These are phyloP conservation scores for Chaetomium sp. DNA, from an alignment of 2,329 filamentous ascomycete genomes.

Conservation along the genomic window DNA sequence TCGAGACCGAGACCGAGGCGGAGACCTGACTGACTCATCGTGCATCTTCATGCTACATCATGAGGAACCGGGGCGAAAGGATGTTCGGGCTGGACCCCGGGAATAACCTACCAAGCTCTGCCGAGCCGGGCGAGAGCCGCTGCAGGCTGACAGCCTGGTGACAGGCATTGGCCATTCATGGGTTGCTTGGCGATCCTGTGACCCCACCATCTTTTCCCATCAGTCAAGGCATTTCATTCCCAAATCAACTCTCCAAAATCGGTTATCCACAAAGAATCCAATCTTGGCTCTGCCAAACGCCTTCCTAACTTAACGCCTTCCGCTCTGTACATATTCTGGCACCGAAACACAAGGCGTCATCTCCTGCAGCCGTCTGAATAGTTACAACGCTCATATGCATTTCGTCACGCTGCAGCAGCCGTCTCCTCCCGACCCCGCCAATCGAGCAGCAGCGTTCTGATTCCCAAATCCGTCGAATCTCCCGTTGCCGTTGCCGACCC, in stretches of 20 bases:
- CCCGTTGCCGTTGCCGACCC: constrained; percentile 1
- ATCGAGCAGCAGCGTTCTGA: background rate
- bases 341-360: background rate
- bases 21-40: background rate
- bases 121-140: background rate
- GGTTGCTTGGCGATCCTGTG: background rate
- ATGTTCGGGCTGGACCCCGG: background rate
- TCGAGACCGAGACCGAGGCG: background rate
- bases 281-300: background rate
- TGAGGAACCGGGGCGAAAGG: background rate
- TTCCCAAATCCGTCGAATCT: background rate
- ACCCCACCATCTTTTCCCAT: constrained; percentile 11
- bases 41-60: too few relatives aligned
- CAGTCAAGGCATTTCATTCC: constrained; percentile 1
- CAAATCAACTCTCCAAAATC: constrained; percentile 3
- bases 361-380: background rate
- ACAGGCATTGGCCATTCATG: constrained; percentile 7
- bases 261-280: background rate
- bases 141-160: too few relatives aligned
- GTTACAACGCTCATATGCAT: constrained; percentile 5
- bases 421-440: constrained; percentile 11
- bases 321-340: background rate
- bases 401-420: constrained; percentile 3
- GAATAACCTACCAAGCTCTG: background rate
- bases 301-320: background rate